These are phyloP conservation scores for Phalaenopsis equestris DNA, from an alignment of 106 monocot species.

Conservation along the genomic window DNA sequence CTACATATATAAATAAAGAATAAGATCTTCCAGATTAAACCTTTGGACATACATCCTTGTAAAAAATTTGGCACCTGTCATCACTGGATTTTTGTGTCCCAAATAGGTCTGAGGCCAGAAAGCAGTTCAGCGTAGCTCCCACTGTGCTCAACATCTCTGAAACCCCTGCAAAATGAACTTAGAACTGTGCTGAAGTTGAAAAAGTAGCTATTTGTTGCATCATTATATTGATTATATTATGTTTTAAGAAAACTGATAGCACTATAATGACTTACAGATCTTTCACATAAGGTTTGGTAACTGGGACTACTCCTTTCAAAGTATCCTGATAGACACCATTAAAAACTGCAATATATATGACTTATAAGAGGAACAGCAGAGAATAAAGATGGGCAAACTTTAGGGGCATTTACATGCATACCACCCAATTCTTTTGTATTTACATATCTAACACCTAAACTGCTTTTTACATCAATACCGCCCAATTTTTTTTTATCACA, in stretches of 20 bases:
- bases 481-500: too few relatives aligned
- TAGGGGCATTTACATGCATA: too few relatives aligned
- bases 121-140: constrained; percentile 18
- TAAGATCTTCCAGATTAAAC: constrained; percentile 41
- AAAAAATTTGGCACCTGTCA: constrained; percentile 52
- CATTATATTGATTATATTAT: not conserved
- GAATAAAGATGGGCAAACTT: too few relatives aligned
- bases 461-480: too few relatives aligned
- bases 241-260: not conserved
- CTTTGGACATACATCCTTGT: constrained; percentile 31
- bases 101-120: constrained; percentile 30
- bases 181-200: not conserved
- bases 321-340: constrained; percentile 19
- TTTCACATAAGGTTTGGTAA: constrained; percentile 15
- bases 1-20: not conserved
- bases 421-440: too few relatives aligned
- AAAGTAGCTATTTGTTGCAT: not conserved
- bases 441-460: too few relatives aligned
- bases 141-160: constrained; percentile 8
- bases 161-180: not conserved
- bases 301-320: constrained; percentile 8
- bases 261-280: constrained; percentile 22
- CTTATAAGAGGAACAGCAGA: too few relatives aligned
- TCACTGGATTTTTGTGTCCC: constrained; percentile 29
- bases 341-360: too few relatives aligned